These are phyloP conservation scores for Trichoderma reesei DNA, from an alignment of 495 filamentous ascomycete genomes.

Conservation along the genomic window DNA sequence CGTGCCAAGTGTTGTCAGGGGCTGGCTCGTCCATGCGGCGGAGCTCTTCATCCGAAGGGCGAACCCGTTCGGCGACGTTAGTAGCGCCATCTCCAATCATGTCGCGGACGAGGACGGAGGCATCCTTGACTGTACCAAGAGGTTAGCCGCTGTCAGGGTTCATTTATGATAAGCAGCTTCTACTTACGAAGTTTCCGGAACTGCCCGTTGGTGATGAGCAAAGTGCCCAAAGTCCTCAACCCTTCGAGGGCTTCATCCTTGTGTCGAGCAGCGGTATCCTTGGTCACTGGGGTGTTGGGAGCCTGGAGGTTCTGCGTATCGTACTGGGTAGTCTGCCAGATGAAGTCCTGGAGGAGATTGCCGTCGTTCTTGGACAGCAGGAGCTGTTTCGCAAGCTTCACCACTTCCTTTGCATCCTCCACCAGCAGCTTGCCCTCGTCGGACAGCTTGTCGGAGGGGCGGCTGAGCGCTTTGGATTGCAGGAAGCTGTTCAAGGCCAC, in stretches of 20 bases:
- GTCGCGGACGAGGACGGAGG: constrained; percentile 71
- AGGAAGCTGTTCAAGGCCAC: constrained; percentile 81
- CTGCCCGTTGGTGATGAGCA: constrained; percentile 92
- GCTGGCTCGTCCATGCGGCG: constrained; percentile 71
- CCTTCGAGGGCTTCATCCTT: constrained; percentile 72
- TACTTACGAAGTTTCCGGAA: constrained; percentile 85
- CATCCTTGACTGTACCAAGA: constrained; percentile 62
- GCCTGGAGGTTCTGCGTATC: constrained; percentile 46
- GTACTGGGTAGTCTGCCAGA: constrained; percentile 81
- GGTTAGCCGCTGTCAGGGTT: constrained; percentile 19
- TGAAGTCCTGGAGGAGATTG: constrained; percentile 89
- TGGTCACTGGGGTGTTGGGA: constrained; percentile 59
- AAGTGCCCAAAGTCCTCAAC: constrained; percentile 76
- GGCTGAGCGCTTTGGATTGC: constrained; percentile 51
- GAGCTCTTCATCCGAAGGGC: constrained; percentile 71
- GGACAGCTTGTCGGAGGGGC: constrained; percentile 71
- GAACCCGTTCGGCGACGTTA: constrained; percentile 68
- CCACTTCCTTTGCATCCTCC: constrained; percentile 66
- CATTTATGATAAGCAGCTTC: neutral
- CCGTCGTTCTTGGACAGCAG: constrained; percentile 94
- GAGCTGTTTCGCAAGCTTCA: constrained; percentile 78
- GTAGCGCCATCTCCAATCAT: constrained; percentile 83
- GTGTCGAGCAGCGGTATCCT: constrained; percentile 68
- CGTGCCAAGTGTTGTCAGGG: constrained; percentile 88
- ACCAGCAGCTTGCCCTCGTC: constrained; percentile 70